Conservation (phyloP, 306 rosid genomes). For the Malus asiatica region DNA sequence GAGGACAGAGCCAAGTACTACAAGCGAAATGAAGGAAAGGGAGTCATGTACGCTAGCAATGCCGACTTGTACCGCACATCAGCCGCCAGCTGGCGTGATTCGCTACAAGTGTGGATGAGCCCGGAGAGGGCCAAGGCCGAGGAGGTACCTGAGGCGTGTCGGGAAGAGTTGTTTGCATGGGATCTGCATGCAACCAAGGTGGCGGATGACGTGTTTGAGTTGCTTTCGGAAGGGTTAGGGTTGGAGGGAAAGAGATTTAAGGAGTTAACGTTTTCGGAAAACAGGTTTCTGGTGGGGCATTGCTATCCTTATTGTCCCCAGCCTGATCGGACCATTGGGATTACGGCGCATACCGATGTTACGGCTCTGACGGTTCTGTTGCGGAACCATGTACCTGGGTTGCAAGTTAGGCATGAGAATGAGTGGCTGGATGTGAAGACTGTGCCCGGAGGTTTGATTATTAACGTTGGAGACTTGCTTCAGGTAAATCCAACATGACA, state of each 20-base stretch:
- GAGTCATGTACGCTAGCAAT: constrained; percentile 28
- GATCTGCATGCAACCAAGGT: constrained; percentile 15
- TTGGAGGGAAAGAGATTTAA: constrained; percentile 21
- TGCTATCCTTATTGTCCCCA: constrained; percentile 32
- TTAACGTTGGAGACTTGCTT: constrained; percentile 28
- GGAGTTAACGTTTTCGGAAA: constrained; percentile 18
- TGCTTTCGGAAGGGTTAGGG: constrained; percentile 35
- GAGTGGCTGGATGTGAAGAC: constrained; percentile 23
- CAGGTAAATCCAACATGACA: constrained; percentile 10
- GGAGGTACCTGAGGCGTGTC: constrained; percentile 21
- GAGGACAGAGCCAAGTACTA: constrained; percentile 24
- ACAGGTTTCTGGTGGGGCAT: constrained; percentile 10
- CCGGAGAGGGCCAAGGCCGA: not conserved
- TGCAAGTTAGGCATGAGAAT: constrained; percentile 23
- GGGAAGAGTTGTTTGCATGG: constrained; percentile 23
- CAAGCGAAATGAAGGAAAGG: constrained; percentile 28
- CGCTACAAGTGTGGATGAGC: constrained; percentile 29
- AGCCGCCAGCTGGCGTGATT: constrained; percentile 34
- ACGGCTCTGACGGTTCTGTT: constrained; percentile 13
- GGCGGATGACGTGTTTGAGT: constrained; percentile 27
- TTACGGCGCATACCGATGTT: constrained; percentile 21
- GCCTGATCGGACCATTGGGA: constrained; percentile 32
- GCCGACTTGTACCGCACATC: constrained; percentile 26
- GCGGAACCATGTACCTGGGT: constrained; percentile 24
- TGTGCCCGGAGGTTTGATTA: constrained; percentile 22